Base-by-base conservation (phyloP, 2,329 filamentous ascomycete genomes). In the Ophiostoma tasmaniense region DNA sequence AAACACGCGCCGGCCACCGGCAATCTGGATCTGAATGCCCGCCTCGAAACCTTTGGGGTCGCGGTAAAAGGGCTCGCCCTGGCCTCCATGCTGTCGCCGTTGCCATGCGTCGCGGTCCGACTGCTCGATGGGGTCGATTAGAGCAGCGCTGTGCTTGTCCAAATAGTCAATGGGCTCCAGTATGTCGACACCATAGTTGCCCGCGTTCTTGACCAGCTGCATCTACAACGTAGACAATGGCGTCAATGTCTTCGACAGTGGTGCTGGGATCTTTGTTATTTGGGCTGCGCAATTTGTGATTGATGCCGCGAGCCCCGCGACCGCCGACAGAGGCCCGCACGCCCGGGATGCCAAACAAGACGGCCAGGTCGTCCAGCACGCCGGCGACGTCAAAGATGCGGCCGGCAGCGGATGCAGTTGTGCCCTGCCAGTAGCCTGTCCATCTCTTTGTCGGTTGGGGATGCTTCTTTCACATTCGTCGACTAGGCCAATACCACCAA, bases 381-480 rank as follows among this genome's bases (percentile, higher is more conserved):
- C 50, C n/a, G 10, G 50, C 50, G 7, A 25, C 50, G 8, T 55
- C 50, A 25, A 22, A 55, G 50, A 55, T 55, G 50, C 50, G 20
- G 50, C 50, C 50, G 8, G n/a, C 50, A 22, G 78, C 10, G 75
- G 76, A 55, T 45, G 30, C 3, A 72, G 75, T 22, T 61, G 81
- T 79, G 5, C 74, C 72, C 70, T 79, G 80, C 10, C 76, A 78
- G 77, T 80, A 82, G 4, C 80, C 78, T 13, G 74, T 76, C 81
- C 84, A 84, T 20, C 42, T 50, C 42, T 50, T 50, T 50, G 42
- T 50, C 14, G 8, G 3, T 7, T 7, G 17, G 42, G n/a, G 14
- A 50, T 20, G 42, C 42, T 20, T 50, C 42, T 50, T 50, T n/a
- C 13, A 50, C 17, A 50, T 17, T 7, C 17, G 17, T 50, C 17